Percentiles rank a stretch among this genome's conserved stretches.
Evolutionary conservation across 164 flowering plant species (phyloP).

Genomic region (Kalanchoe fedtschenkoi): DNA sequence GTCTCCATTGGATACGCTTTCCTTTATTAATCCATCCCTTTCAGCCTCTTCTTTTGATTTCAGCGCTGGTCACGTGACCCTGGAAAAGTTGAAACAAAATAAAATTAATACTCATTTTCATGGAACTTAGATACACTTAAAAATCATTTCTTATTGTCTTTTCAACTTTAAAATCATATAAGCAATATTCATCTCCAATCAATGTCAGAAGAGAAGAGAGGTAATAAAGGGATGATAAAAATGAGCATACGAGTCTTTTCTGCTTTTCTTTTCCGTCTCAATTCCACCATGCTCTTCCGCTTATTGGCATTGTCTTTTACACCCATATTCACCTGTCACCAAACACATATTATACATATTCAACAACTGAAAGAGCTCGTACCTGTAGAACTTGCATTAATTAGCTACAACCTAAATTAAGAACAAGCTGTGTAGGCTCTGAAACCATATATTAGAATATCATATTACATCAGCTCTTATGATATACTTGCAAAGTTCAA

Average conservation of each 20-base stretch:
- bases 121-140: not conserved
- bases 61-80: conserved; percentile 2
- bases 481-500: too few species aligned
- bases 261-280: conserved; percentile 46
- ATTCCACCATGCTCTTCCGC: conserved; percentile 20
- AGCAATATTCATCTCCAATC: not conserved
- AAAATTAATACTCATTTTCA: not conserved
- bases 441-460: not conserved
- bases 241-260: conserved; percentile 47
- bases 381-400: not conserved
- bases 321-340: conserved; percentile 37
- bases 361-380: not conserved
- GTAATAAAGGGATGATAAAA: not conserved
- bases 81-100: not conserved
- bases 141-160: not conserved
- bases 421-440: not conserved
- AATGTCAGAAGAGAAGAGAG: not conserved
- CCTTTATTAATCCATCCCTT: not conserved
- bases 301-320: conserved; percentile 37
- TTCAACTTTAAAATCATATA: not conserved
- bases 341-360: not conserved
- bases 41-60: conserved; percentile 5
- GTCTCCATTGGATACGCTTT: too few species aligned
- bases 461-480: too few species aligned
- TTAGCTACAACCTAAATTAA: not conserved